Base-by-base conservation (phyloP, 208 protist genomes). In the Wallacemonas sp. region DNA sequence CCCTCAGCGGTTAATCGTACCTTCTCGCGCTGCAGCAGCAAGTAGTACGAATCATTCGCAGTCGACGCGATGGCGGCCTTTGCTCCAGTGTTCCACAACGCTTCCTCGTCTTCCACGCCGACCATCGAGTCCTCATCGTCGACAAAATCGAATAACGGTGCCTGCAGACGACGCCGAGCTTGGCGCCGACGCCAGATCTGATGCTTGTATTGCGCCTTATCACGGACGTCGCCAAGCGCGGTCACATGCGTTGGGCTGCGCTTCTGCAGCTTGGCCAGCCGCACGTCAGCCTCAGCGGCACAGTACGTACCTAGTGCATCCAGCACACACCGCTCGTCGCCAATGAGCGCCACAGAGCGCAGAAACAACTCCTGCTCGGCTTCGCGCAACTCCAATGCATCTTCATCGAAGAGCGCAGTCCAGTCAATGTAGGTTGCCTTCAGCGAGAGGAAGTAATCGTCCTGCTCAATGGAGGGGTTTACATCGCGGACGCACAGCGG, bases 401-500 rank as follows among this genome's bases (percentile, higher is more conserved):
- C 68, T 31, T 54, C 31, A 24, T 62, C 66, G 26, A 80, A 54
- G 14, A 85, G 54, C 12, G 54, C 42, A 27, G 66, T 54, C 67
- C 78, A 84, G 33, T 92, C 80, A 21, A 71, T 73, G 54, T 86
- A 82, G 39, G 66, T 66, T 1, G 46, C 51, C 3, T 72, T 65
- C 46, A 92, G 63, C 11, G 79, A 72, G 15, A 68, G 51, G 21
- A 88, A 77, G 62, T 74, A 82, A 49, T 78, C 75, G 53, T 93
- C 76, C 22, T 68, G 17, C 47, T 80, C 58, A 19, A 93, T 72
- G 24, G 73, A 72, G 0, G 86, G 80, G 59, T 90, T 84, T 17
- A 88, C 77, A 61, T 93, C 76, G 0, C 74, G 80, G n/a, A 77
- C 80, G 36, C 84, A 88, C 34, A 77, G 83, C 2, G 83, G 78